These are phyloP conservation scores for Colletotrichum spinosum DNA, from an alignment of 2,329 filamentous ascomycete genomes.

Conservation along the genomic window DNA sequence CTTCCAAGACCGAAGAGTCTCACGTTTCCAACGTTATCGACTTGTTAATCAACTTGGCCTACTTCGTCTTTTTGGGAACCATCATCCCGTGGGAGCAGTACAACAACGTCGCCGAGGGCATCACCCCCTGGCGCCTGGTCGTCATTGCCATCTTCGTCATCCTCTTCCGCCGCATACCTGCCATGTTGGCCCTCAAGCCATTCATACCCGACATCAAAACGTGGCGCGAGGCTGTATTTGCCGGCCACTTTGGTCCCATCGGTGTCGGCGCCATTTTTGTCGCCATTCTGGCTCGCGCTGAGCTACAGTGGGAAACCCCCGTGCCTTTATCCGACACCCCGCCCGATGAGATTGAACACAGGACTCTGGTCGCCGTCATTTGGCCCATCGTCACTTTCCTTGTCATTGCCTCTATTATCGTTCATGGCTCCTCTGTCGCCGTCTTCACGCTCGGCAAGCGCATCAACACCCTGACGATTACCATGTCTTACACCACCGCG, in stretches of 20 bases:
- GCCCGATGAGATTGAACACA: slow-evolving; percentile 64
- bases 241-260: slow-evolving; percentile 97
- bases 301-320: slow-evolving; percentile 81
- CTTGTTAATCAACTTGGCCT: slow-evolving; percentile 93
- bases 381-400: slow-evolving; percentile 97
- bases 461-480: slow-evolving; percentile 95
- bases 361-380: slow-evolving; percentile 83
- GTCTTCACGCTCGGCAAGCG: slow-evolving; percentile 98
- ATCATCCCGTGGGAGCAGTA: slow-evolving; percentile 97
- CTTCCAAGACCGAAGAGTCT: slow-evolving; percentile 96
- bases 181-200: slow-evolving; percentile 93
- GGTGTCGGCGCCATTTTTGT: slow-evolving; percentile 97
- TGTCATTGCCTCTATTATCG: slow-evolving; percentile 92
- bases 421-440: slow-evolving; percentile 97
- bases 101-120: slow-evolving; percentile 79
- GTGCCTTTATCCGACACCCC: slow-evolving; percentile 78
- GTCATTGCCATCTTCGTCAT: slow-evolving; percentile 94
- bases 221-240: slow-evolving; percentile 96
- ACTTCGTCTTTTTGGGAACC: slow-evolving; percentile 97
- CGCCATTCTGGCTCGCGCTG: slow-evolving; percentile 91
- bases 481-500: slow-evolving; percentile 94
- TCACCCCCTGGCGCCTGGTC: slow-evolving; percentile 90
- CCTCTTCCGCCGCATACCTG: slow-evolving; percentile 93
- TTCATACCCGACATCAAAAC: slow-evolving; percentile 97
- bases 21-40: slow-evolving; percentile 99